Evolutionary conservation across 257 asterid genomes (phyloP).

Genomic region (Capsicum rhomboideum): DNA sequence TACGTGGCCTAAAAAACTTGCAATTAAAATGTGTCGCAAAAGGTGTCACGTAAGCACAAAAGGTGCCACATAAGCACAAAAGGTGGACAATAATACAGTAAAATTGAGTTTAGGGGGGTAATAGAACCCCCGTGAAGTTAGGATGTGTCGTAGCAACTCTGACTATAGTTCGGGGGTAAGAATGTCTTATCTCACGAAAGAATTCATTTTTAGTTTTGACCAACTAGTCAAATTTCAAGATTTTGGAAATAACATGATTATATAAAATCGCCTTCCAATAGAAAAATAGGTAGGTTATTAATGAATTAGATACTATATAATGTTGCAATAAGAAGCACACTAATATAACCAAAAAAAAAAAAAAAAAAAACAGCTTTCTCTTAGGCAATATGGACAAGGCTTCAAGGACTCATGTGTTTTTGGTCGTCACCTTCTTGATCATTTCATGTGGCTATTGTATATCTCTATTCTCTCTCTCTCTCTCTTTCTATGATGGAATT

Average conservation of each 20-base stretch:
- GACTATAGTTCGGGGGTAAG: too few species aligned
- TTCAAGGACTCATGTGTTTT: not conserved
- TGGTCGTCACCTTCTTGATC: not conserved
- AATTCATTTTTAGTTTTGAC: too few species aligned
- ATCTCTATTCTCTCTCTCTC: not conserved
- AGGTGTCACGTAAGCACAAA: too few species aligned
- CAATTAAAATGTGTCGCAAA: too few species aligned
- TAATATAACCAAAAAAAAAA: not conserved
- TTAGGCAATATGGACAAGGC: not conserved
- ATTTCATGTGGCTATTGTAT: not conserved
- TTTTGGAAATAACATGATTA: not conserved
- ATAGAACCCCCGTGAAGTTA: too few species aligned
- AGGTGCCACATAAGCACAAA: too few species aligned
- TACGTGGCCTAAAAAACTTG: too few species aligned
- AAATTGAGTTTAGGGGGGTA: too few species aligned
- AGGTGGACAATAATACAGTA: too few species aligned
- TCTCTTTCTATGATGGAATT: too few species aligned
- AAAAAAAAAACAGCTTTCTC: not conserved
- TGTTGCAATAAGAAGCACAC: not conserved
- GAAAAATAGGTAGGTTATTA: not conserved
- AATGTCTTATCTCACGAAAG: too few species aligned
- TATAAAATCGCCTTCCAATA: not conserved
- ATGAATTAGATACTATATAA: not conserved
- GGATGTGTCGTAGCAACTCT: too few species aligned
- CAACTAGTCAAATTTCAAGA: not conserved